phyloP scores from a whole-genome alignment of 208 protist species.

The Entamoeba moshkovskii region DNA sequence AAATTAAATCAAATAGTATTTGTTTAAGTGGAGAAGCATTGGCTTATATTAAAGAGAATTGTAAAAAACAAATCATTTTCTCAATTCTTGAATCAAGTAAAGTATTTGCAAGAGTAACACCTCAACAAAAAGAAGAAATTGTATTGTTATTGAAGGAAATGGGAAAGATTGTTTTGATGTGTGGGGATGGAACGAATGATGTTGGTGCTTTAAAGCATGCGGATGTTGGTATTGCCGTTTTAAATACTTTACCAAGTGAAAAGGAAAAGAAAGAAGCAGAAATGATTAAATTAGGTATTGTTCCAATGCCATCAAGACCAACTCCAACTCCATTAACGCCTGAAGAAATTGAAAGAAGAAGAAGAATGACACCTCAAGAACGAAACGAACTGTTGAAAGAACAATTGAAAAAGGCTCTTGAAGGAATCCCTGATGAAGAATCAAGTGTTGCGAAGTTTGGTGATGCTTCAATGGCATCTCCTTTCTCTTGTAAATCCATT shows the following conservation, averaged over 20 bases:
- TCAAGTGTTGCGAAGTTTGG: constrained; percentile 20
- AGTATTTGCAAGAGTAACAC: constrained; percentile 28
- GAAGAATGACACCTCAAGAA: neutral
- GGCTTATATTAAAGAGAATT: neutral
- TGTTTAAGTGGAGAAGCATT: neutral
- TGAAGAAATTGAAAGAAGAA: neutral
- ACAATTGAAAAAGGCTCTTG: neutral
- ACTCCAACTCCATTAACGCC: neutral
- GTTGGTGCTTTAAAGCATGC: constrained; percentile 95
- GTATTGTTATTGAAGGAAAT: constrained; percentile 61
- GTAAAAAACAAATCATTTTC: neutral
- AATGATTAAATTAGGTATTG: neutral
- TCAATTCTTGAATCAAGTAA: neutral
- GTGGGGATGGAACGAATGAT: constrained; percentile 82
- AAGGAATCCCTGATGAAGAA: neutral
- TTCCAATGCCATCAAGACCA: neutral
- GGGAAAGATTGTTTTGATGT: constrained; percentile 64
- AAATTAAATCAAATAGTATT: neutral
- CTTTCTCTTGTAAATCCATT: constrained; percentile 56
- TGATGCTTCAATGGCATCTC: constrained; percentile 63
- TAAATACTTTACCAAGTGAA: constrained; percentile 35
- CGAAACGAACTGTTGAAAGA: neutral
- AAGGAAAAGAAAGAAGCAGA: constrained; percentile 4
- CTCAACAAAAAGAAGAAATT: constrained; percentile 29
- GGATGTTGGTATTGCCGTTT: constrained; percentile 81